Percentiles rank a stretch among this genome's conserved stretches.
phyloP scores from a whole-genome alignment of 139 green algal species.

The Coelastrella sp. region DNA sequence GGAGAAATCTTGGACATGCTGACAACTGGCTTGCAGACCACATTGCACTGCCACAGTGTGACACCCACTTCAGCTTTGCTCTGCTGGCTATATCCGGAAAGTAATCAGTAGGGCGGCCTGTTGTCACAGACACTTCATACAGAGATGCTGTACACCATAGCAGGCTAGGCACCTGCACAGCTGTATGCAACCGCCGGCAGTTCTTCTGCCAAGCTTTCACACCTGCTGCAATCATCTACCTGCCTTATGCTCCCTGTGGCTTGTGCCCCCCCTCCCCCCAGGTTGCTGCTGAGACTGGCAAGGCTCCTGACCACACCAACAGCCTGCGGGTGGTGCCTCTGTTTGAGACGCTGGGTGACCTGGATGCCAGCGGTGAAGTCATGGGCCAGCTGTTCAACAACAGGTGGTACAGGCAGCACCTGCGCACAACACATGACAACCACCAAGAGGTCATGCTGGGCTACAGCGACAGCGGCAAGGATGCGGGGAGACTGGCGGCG shows the following conservation, averaged over 20 bases:
- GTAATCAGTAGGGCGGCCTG: too few species aligned
- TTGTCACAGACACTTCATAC: too few species aligned
- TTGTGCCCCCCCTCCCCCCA: conserved; percentile 4
- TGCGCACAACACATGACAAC: conserved; percentile 66
- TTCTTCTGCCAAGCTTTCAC: too few species aligned
- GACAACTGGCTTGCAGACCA: not conserved
- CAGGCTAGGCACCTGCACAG: too few species aligned
- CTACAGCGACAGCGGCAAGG: conserved; percentile 98
- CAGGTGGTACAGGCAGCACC: conserved; percentile 75
- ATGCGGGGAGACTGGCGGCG: conserved; percentile 93
- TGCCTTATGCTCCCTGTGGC: too few species aligned
- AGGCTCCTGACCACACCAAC: conserved; percentile 43
- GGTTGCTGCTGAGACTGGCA: conserved; percentile 59
- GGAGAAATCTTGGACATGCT: not conserved
- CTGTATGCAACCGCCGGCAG: too few species aligned
- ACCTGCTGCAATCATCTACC: too few species aligned
- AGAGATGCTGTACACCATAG: too few species aligned
- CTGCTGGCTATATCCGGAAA: too few species aligned
- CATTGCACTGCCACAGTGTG: not conserved
- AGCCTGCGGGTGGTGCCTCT: conserved; percentile 92
- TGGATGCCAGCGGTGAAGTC: conserved; percentile 67
- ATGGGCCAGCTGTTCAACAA: conserved; percentile 73
- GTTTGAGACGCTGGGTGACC: conserved; percentile 96
- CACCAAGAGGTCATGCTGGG: conserved; percentile 96
- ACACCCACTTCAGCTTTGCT: too few species aligned